Base-by-base conservation (phyloP, 768 basidiomycete genomes). In the Suillus alpinus region DNA sequence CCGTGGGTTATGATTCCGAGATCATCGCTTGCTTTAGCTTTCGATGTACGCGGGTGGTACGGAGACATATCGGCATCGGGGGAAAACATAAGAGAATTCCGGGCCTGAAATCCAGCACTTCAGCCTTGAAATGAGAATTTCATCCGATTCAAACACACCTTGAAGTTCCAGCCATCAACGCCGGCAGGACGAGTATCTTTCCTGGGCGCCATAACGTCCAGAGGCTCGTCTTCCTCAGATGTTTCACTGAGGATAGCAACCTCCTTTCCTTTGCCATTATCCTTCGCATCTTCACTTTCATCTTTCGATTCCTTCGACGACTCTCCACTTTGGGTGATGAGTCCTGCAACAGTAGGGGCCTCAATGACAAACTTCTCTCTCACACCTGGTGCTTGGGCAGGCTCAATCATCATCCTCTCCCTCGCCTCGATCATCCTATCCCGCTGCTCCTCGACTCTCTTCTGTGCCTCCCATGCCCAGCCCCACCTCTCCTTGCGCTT, bases 401-500 rank as follows among this genome's bases (percentile, higher is more conserved):
- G 84, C 69, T 92, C 89, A 66, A 94, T 83, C 63, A 95, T 66
- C 78, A 91, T 80, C 66, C 79, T 80, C 75, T 88, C 86, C 73
- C 89, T 81, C 34, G 74, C 83, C 69, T 89, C 86, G 36, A 90
- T 69, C 82, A 88, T 86, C 73, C 76, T 86, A 41, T 73, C 78
- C 66, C 83, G 81, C 72, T 86, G 86, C 56, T 76, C 79, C 63
- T 92, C 89, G 1, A 95, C 94, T 68, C 84, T 79, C 72, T 76
- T 80, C 80, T 98, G 94, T 7, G 94, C 95, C 44, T 93, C 89
- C 87, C 90, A 99, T 2, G 95, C 97, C 97, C 97, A 99, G 0
- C 76, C 85, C 80, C 88, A 94, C 71, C 79, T 86, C 70, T 92
- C 91, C 70, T 86, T 87, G 61, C 94, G 81, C 66, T 83, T 81